Percentiles rank a stretch among this genome's conserved stretches.
phyloP scores from a whole-genome alignment of 208 protist genomes.

The Trypanosoma grayi region DNA sequence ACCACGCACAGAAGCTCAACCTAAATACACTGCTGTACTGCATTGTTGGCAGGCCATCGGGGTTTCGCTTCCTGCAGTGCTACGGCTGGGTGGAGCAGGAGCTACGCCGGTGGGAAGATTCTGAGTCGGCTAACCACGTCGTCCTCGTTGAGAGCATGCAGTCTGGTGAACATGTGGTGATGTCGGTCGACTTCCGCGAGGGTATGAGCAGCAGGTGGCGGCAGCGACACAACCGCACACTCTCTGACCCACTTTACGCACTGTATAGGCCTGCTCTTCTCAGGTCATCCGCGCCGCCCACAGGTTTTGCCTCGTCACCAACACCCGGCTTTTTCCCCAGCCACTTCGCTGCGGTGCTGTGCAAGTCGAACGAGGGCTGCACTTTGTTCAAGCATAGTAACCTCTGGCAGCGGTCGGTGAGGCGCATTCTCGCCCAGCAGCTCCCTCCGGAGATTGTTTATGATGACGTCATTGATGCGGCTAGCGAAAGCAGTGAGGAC shows the following conservation, averaged over 20 bases:
- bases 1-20: constrained; percentile 60
- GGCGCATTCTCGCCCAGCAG: constrained; percentile 62
- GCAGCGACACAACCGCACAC: constrained; percentile 38
- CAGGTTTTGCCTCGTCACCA: not conserved
- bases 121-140: constrained; percentile 56
- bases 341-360: constrained; percentile 79
- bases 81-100: constrained; percentile 87
- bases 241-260: constrained; percentile 35
- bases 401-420: constrained; percentile 78
- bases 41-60: constrained; percentile 65
- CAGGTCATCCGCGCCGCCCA: constrained; percentile 29
- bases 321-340: constrained; percentile 62
- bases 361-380: constrained; percentile 73
- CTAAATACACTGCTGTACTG: constrained; percentile 76
- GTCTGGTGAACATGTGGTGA: constrained; percentile 23
- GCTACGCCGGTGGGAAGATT: constrained; percentile 74
- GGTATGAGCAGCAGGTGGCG: constrained; percentile 6
- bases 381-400: constrained; percentile 77
- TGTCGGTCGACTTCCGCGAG: constrained; percentile 15
- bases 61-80: constrained; percentile 82
- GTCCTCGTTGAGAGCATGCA: constrained; percentile 54
- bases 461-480: constrained; percentile 44
- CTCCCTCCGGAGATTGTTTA: constrained; percentile 71
- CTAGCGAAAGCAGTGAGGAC: constrained; percentile 28
- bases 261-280: constrained; percentile 26